These are phyloP conservation scores for Wickerhamomyces tratensis DNA, from an alignment of 805 yeast species.

Conservation along the genomic window DNA sequence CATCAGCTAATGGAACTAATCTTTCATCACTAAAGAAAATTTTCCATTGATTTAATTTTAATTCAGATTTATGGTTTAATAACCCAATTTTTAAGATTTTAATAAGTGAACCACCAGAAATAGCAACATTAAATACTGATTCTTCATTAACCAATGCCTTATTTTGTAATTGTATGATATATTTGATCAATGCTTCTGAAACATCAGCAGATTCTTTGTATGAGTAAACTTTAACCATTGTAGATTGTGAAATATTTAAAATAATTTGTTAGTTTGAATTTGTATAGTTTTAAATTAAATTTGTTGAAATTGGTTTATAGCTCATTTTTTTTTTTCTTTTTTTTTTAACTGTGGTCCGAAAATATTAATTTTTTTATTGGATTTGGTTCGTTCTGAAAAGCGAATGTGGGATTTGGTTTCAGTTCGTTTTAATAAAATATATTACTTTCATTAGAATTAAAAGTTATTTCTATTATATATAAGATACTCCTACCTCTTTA, in stretches of 20 bases:
- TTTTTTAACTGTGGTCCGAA: too few relatives aligned
- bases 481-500: constrained; percentile 3
- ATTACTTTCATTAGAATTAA: too few relatives aligned
- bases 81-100: constrained; percentile 57
- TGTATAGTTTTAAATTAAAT: too few relatives aligned
- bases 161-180: constrained; percentile 53
- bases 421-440: too few relatives aligned
- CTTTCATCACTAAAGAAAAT: constrained; percentile 89
- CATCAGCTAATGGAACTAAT: constrained; percentile 71
- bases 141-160: constrained; percentile 35
- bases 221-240: constrained; percentile 26
- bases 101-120: constrained; percentile 88
- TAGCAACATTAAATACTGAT: constrained; percentile 58
- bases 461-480: neutral
- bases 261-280: too few relatives aligned
- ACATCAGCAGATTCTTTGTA: constrained; percentile 48
- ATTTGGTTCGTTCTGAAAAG: too few relatives aligned
- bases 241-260: too few relatives aligned
- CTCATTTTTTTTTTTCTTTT: too few relatives aligned
- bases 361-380: too few relatives aligned
- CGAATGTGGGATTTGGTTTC: too few relatives aligned
- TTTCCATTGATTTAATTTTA: constrained; percentile 68
- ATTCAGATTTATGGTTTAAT: constrained; percentile 41
- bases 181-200: constrained; percentile 56
- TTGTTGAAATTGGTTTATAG: too few relatives aligned